Percentiles rank a stretch among this genome's conserved stretches.
Evolutionary conservation across 345 rosid species (phyloP).

Genomic region (Eucalyptus marginata): DNA sequence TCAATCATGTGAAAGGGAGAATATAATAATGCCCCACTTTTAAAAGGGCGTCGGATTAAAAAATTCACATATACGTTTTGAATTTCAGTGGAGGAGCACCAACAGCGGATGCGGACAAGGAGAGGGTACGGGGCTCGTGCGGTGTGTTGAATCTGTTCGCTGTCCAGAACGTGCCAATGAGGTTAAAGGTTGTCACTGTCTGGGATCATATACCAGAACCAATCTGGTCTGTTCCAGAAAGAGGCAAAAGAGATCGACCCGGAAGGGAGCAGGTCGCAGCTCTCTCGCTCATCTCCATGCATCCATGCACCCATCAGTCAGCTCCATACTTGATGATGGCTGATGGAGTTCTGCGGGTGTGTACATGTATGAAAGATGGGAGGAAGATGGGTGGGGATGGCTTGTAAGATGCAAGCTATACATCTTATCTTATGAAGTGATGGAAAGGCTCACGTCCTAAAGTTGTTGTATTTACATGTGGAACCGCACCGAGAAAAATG

Average conservation of each 20-base stretch:
- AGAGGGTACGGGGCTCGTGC: neutral
- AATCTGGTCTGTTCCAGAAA: constrained; percentile 7
- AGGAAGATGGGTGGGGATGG: neutral
- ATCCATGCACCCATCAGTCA: neutral
- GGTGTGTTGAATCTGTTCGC: neutral
- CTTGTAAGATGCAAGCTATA: neutral
- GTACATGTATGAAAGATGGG: neutral
- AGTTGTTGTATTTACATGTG: neutral
- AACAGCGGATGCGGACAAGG: neutral
- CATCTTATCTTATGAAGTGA: neutral
- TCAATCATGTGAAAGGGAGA: neutral
- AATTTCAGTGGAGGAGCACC: neutral
- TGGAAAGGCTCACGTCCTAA: neutral
- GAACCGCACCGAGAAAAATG: neutral
- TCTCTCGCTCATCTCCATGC: neutral
- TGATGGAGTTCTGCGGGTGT: neutral
- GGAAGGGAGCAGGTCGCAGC: neutral
- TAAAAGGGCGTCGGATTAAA: neutral
- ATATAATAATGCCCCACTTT: neutral
- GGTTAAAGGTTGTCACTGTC: constrained; percentile 14
- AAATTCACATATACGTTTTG: neutral
- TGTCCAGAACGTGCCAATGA: neutral
- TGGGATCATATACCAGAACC: constrained; percentile 5
- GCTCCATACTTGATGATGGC: no score
- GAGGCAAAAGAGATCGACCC: constrained; percentile 1